phyloP scores from a whole-genome alignment of 805 yeast species.

The Myxozyma vanderwaltii region DNA sequence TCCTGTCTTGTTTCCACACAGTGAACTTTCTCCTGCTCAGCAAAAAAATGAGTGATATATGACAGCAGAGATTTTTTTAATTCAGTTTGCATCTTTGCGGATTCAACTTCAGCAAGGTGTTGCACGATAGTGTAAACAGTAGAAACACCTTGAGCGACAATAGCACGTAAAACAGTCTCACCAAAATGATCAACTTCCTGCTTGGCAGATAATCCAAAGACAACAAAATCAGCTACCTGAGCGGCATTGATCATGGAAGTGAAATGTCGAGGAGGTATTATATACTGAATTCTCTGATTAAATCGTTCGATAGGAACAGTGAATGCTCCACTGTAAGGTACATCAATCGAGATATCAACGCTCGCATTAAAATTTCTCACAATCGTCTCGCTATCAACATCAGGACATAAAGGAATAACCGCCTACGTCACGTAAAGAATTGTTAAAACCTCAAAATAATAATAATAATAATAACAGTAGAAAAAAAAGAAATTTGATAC shows the following conservation, averaged over 20 bases:
- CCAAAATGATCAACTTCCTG: slow-evolving; percentile 84
- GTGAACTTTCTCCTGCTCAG: slow-evolving; percentile 75
- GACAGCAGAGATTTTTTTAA: slow-evolving; percentile 64
- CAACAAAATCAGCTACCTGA: slow-evolving; percentile 82
- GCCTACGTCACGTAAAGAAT: too few species aligned
- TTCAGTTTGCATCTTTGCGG: slow-evolving; percentile 75
- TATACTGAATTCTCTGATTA: slow-evolving; percentile 68
- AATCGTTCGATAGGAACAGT: slow-evolving; percentile 55
- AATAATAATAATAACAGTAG: too few species aligned
- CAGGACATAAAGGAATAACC: slow-evolving; percentile 74
- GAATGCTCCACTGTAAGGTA: slow-evolving; percentile 20
- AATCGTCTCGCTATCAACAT: slow-evolving; percentile 50
- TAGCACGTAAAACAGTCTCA: slow-evolving; percentile 84
- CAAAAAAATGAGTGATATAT: slow-evolving; percentile 74
- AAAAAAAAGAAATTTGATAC: too few species aligned
- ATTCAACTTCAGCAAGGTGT: slow-evolving; percentile 65
- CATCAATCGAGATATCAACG: slow-evolving; percentile 31
- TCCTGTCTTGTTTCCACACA: slow-evolving; percentile 70
- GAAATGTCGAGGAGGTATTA: slow-evolving; percentile 74
- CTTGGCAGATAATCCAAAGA: slow-evolving; percentile 85
- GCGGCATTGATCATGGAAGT: slow-evolving; percentile 80
- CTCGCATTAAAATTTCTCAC: slow-evolving; percentile 37
- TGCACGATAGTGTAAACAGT: slow-evolving; percentile 77
- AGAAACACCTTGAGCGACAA: slow-evolving; percentile 90
- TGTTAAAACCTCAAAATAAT: too few species aligned